Evolutionary conservation across 441 rosid species (phyloP), one percentile per base, ranked within the genome.

Genomic region (Gossypium davidsonii): DNA sequence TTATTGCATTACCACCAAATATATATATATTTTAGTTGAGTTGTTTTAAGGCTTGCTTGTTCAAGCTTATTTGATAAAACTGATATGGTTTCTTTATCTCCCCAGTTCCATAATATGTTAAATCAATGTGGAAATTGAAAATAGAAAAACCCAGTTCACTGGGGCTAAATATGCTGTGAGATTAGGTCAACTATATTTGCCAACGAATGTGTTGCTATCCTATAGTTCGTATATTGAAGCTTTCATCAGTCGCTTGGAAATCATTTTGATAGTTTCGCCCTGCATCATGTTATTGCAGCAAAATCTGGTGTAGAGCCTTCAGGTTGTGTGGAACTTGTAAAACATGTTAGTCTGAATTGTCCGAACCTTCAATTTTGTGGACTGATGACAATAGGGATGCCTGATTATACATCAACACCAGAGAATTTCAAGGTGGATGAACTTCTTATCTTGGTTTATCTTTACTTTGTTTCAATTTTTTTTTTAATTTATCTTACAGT

Each of bases 321-420:
- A 39, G 87, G 78, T 15, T 93, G 97, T 51, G 86, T 87, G 78
- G 95, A 87, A 76, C 92, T 95, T 25, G 98, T 90, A 1, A 86
- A 85, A 77, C 89, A 91, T 52, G 88, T 95, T 66, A 80, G 77
- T 61, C 78, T 76, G 81, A 76, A 80, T 62, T 95, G 99, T 80
- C 82, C 86, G 8, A 90, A 91, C 74, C 96, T 95, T 10, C 89
- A 85, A 83, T 90, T 93, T 79, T 77, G 84, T 77, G 98, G 99
- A 68, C 81, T 93, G 66, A 95, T 95, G 99, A 93, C 99, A 8
- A 91, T 95, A 72, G 98, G 98, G 70, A 95, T 91, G 98, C 91
- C 76, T 23, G 98, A 95, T 84, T 93, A 90, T 64, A 76, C 97
- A 67, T 92, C 98, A 77, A 95, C 99, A 11, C 97, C 99, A 1